These are phyloP conservation scores for Leptographium lundbergii DNA, from an alignment of 2,329 filamentous ascomycete species.

Conservation along the genomic window DNA sequence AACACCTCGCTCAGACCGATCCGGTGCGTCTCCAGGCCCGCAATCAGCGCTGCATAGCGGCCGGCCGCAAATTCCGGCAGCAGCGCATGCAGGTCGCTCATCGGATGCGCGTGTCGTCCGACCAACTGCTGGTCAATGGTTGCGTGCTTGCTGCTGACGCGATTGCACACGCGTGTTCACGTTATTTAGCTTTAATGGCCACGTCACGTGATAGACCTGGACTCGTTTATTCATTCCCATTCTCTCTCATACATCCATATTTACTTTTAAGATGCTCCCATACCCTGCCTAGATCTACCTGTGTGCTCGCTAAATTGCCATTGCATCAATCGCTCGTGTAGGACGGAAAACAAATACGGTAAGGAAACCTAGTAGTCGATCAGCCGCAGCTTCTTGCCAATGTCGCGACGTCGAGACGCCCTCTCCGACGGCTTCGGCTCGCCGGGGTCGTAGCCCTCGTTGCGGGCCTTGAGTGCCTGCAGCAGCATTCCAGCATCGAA, in stretches of 20 bases:
- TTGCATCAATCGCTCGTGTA: background rate
- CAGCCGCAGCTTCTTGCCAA: constrained; percentile 62
- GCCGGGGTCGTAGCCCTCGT: constrained; percentile 36
- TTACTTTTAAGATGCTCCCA: background rate
- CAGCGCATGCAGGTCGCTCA: constrained; percentile 78
- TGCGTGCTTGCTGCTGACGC: too few relatives aligned
- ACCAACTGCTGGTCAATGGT: too few relatives aligned
- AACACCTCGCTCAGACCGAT: constrained; percentile 77
- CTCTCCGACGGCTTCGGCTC: constrained; percentile 45
- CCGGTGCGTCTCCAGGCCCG: constrained; percentile 63
- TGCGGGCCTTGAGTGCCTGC: constrained; percentile 68
- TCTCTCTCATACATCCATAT: background rate
- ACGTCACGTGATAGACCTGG: too few relatives aligned
- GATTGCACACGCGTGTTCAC: too few relatives aligned
- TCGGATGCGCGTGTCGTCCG: constrained; percentile 20
- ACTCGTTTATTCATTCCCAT: too few relatives aligned
- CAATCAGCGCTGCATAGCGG: constrained; percentile 61
- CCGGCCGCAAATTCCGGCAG: constrained; percentile 64
- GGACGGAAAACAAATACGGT: background rate
- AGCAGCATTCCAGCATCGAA: constrained; percentile 94
- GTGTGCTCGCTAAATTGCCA: background rate
- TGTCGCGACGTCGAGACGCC: constrained; percentile 49
- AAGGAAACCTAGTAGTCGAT: constrained; percentile 44
- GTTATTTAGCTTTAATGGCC: too few relatives aligned
- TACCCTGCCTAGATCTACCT: background rate